Percentiles rank a stretch among this genome's conserved stretches.
Evolutionary conservation across 2,329 filamentous ascomycete species (phyloP).

Genomic region (Monilinia vaccinii-corymbosi): DNA sequence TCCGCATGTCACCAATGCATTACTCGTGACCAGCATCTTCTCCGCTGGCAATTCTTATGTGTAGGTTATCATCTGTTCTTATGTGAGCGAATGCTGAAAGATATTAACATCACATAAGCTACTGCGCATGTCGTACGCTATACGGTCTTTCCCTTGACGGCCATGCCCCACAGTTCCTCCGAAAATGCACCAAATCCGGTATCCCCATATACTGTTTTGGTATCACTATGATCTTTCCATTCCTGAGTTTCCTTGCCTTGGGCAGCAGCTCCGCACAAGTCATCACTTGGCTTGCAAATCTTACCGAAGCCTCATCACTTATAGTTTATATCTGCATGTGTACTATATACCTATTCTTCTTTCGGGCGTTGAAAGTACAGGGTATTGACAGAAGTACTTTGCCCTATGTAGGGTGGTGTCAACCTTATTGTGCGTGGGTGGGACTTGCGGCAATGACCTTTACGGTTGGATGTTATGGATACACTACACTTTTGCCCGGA

Average conservation of each 20-base stretch:
- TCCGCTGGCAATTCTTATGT: slow-evolving; percentile 52
- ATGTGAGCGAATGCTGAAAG: background rate
- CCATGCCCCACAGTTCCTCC: slow-evolving; percentile 54
- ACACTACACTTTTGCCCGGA: slow-evolving; percentile 61
- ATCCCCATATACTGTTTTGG: slow-evolving; percentile 55
- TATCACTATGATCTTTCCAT: slow-evolving; percentile 53
- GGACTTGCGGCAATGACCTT: slow-evolving; percentile 52
- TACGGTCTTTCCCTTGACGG: slow-evolving; percentile 59
- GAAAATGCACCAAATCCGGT: slow-evolving; percentile 51
- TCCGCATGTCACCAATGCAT: slow-evolving; percentile 60
- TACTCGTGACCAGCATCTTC: slow-evolving; percentile 53
- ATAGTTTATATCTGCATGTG: slow-evolving; percentile 63
- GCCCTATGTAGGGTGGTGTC: slow-evolving; percentile 49
- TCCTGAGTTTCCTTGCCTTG: slow-evolving; percentile 62
- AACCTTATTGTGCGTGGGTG: slow-evolving; percentile 57
- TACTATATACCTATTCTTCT: slow-evolving; percentile 62
- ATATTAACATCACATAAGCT: slow-evolving; percentile 26
- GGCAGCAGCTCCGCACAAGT: slow-evolving; percentile 37
- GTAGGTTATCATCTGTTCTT: slow-evolving; percentile 4
- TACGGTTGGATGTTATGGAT: slow-evolving; percentile 66
- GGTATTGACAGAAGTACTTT: slow-evolving; percentile 54
- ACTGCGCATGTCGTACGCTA: slow-evolving; percentile 59
- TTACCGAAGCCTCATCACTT: slow-evolving; percentile 66
- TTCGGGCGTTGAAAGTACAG: slow-evolving; percentile 58
- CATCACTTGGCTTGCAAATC: slow-evolving; percentile 34